Evolutionary conservation across 768 basidiomycete species (phyloP).

Genomic region (Macrocybe gigantea): DNA sequence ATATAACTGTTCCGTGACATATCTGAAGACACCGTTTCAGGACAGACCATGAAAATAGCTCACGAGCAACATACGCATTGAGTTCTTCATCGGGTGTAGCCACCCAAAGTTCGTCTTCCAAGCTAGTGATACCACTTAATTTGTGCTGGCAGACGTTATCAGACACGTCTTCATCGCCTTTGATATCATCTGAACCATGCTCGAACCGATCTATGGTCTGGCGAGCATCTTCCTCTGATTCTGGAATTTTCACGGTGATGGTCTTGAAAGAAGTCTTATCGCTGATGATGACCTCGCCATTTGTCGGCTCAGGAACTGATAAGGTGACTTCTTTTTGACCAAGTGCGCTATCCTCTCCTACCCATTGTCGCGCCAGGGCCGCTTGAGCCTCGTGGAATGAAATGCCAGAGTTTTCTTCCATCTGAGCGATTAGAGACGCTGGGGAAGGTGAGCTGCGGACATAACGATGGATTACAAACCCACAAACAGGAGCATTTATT

Average conservation of each 20-base stretch:
- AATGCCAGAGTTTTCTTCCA: conserved; percentile 72
- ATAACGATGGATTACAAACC: conserved; percentile 10
- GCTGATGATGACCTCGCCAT: conserved; percentile 16
- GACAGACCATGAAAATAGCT: conserved; percentile 3
- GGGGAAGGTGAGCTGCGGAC: background rate
- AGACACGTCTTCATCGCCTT: conserved; percentile 55
- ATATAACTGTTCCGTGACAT: conserved; percentile 78
- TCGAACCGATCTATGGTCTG: conserved; percentile 46
- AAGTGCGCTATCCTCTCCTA: conserved; percentile 40
- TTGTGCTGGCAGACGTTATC: conserved; percentile 83
- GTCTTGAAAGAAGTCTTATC: conserved; percentile 33
- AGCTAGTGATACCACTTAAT: conserved; percentile 49
- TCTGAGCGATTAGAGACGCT: conserved; percentile 49
- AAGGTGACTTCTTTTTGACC: conserved; percentile 51
- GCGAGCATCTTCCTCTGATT: conserved; percentile 31
- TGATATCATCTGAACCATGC: conserved; percentile 45
- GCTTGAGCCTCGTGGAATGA: conserved; percentile 83
- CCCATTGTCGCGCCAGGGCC: conserved; percentile 74
- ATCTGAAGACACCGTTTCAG: conserved; percentile 33
- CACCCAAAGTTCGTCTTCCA: conserved; percentile 77
- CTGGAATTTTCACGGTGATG: conserved; percentile 54
- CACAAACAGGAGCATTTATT: conserved; percentile 71
- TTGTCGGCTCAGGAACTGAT: conserved; percentile 40
- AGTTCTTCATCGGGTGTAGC: conserved; percentile 82
- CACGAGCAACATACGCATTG: conserved; percentile 50